phyloP scores from a whole-genome alignment of 2,329 filamentous ascomycete genomes.

The Cladosporium sp. region DNA sequence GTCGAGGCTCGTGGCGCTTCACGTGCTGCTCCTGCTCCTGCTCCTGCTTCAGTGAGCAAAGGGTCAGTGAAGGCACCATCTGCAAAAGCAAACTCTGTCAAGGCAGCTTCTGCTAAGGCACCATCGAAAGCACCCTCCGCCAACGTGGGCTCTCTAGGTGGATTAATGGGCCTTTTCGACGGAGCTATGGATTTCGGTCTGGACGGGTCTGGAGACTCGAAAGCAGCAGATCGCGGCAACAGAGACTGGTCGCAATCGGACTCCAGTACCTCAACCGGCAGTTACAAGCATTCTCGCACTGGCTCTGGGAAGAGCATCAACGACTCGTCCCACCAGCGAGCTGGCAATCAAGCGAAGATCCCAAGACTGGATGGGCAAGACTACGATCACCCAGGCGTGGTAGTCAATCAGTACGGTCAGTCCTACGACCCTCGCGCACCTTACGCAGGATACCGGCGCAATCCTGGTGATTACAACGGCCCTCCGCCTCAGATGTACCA shows the following conservation, averaged over 20 bases:
- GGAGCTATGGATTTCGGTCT: no score
- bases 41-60: slow-evolving; percentile 2
- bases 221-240: not conserved
- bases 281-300: not conserved
- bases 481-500: not conserved
- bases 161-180: slow-evolving; percentile 32
- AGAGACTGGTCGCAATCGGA: not conserved
- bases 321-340: no score
- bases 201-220: not conserved
- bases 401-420: not conserved
- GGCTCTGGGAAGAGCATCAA: no score
- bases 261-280: not conserved
- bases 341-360: not conserved
- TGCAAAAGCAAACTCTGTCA: slow-evolving; percentile 13
- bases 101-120: slow-evolving; percentile 10
- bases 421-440: not conserved
- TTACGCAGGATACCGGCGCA: not conserved
- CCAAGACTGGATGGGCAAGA: not conserved
- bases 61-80: not conserved
- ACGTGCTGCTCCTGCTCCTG: not conserved
- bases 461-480: no score
- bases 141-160: slow-evolving; percentile 19
- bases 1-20: no score
- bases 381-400: not conserved
- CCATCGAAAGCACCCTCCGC: slow-evolving; percentile 13